Conservation (phyloP, 495 filamentous ascomycete genomes). For the Articulospora tetracladia region DNA sequence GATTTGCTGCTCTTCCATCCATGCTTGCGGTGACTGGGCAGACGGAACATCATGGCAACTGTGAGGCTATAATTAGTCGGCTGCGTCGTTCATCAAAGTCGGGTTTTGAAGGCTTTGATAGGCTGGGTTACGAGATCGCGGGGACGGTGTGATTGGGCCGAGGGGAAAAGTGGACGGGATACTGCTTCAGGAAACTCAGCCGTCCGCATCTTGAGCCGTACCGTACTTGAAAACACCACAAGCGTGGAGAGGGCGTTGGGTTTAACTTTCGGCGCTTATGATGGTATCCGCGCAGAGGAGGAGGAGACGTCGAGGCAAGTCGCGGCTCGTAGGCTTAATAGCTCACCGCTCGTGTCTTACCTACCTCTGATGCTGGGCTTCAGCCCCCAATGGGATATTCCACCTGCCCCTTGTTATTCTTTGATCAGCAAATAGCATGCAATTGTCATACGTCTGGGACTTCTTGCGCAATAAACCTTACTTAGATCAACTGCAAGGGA, state of each 20-base stretch:
- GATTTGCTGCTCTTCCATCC: neutral
- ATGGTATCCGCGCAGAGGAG: neutral
- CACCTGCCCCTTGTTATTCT: neutral
- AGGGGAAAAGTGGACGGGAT: neutral
- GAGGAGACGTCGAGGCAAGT: neutral
- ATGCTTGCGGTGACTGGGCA: neutral
- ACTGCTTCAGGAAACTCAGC: neutral
- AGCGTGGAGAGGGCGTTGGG: too few species aligned
- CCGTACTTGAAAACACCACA: too few species aligned
- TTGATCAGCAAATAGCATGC: too few species aligned
- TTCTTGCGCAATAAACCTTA: too few species aligned
- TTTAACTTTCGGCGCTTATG: neutral
- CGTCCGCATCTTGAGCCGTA: neutral
- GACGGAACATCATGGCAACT: neutral
- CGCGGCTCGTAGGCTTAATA: neutral
- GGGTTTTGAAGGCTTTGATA: neutral
- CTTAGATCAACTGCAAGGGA: too few species aligned
- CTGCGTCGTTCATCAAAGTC: neutral
- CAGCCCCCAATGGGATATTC: neutral
- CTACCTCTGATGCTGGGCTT: neutral
- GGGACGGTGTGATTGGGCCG: neutral
- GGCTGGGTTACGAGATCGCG: neutral
- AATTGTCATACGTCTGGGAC: neutral
- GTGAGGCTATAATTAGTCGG: neutral
- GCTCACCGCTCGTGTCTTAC: neutral